Evolutionary conservation across 192 early-diverging fungal species (phyloP), one percentile per base, ranked within the genome.

Genomic region (Endogone sp.): DNA sequence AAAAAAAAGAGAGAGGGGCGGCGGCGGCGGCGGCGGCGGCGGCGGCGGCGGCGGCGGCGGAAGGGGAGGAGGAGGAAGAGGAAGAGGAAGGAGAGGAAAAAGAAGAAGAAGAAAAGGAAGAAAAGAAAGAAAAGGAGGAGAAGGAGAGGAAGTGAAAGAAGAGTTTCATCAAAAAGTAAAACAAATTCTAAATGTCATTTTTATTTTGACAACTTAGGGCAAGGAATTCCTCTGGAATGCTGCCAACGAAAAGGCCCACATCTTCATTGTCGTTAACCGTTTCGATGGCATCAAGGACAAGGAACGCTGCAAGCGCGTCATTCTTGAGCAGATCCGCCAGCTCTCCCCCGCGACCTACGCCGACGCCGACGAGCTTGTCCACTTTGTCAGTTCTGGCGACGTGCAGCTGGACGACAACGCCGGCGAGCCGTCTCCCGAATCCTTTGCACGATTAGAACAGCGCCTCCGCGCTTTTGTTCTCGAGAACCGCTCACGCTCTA

Each of bases 201-300:
- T 29, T 49, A 24, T 60, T n/a, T n/a, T n/a, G n/a, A n/a, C n/a
- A n/a, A 49, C 55, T 64, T 74, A 94, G 92, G 97, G 95, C 26
- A 91, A 94, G 66, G 93, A 99, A 83, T 99, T 99, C 78, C 84
- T 99, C 77, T 86, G 89, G 69, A 97, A 89, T 70, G 97, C 97
- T 6, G 94, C 94, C 56, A 97, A 98, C 78, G 97, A 99, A 85
- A 99, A 99, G 82, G 94, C 95, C 9, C 95, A 94, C 78, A 94
- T 99, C 26, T 99, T 99, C 69, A 96, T 99, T 67, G 95, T 99
- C 24, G 94, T 99, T 71, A 99, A 99, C 79, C 85, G 91, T 67
- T 99, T 98, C 72, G 97, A 99, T 76, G 86, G 89, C 22, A 99
- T 99, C 78, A 86, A 90, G 62, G 84, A 94, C 73, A 94, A 95